Evolutionary conservation across 148 eudicot species (phyloP), one percentile per base, ranked within the genome.

Genomic region (Rhododendron griersonianum): DNA sequence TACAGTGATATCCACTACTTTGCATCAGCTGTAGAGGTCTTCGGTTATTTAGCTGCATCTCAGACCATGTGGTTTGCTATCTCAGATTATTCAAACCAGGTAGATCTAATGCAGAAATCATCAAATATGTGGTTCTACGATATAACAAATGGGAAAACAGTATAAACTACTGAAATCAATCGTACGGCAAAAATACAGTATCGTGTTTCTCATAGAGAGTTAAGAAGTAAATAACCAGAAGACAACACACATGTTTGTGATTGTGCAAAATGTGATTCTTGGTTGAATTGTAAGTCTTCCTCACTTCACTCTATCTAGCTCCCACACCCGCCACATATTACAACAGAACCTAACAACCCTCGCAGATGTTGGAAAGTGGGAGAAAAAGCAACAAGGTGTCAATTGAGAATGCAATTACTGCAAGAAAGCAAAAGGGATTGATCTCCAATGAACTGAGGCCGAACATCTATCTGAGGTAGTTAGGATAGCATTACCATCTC

Each of bases 401-500:
- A 6, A 53, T 35, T 83, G 25, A 23, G 45, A 44, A 28, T 39
- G n/a, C 41, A 7, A 48, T 15, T 53, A 44, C 57, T 13, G 50
- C 61, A 71, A 65, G 85, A 83, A 69, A 71, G 78, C 51, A 37
- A 59, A 82, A 63, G 65, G 50, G 41, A 37, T 55, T 55, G 61
- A 55, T 39, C 28, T 65, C 76, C 77, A 13, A 16, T 65, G 55
- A 67, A 67, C 51, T 45, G 18, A 44, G 57, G 55, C 85, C 33
- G 2, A n/a, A 44, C 77, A 83, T 44, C 23, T n/a, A 44, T 44
- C 47, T 14, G 23, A 28, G 21, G 13, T 44, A 35, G 13, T 23
- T 61, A 63, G 61, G 53, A 48, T 1, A 41, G 2, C 33, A 11
- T n/a, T 83, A 57, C 59, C 77, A 19, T 63, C 33, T 15, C 19